A percentile compares a stretch with the other conserved stretches of the same genome.
These are phyloP conservation scores for Zygosaccharomyces pseudobailii DNA, from an alignment of 1,139 yeast species.

Conservation along the genomic window DNA sequence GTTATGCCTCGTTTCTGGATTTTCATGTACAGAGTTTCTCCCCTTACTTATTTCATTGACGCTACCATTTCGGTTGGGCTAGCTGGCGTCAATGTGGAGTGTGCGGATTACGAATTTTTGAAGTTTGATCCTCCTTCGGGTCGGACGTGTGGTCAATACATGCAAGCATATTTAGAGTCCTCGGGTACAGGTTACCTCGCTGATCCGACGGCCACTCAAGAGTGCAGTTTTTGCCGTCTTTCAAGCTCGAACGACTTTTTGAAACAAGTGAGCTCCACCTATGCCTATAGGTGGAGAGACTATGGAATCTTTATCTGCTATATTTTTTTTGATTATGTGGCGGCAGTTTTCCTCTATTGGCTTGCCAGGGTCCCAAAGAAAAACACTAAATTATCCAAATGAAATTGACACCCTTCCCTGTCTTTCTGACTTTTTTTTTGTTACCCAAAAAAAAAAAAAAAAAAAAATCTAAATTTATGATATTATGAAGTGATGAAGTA, in stretches of 20 bases:
- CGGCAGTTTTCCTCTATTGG: slow-evolving; percentile 60
- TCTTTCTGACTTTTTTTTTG: not conserved
- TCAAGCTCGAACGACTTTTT: slow-evolving; percentile 50
- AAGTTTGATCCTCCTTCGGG: slow-evolving; percentile 45
- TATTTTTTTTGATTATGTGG: slow-evolving; percentile 46
- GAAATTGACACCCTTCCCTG: slow-evolving; percentile 9
- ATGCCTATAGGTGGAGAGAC: slow-evolving; percentile 61
- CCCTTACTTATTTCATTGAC: slow-evolving; percentile 55
- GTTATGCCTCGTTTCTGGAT: slow-evolving; percentile 58
- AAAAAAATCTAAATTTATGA: not conserved
- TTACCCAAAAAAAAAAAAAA: no score
- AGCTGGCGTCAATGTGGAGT: slow-evolving; percentile 46
- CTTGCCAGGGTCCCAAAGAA: slow-evolving; percentile 68
- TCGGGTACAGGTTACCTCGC: slow-evolving; percentile 55
- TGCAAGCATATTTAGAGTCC: slow-evolving; percentile 41
- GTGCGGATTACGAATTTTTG: slow-evolving; percentile 46
- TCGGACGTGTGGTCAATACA: slow-evolving; percentile 50
- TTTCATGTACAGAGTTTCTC: slow-evolving; percentile 60
- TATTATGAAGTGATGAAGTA: not conserved
- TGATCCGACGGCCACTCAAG: slow-evolving; percentile 41
- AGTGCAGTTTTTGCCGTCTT: slow-evolving; percentile 51
- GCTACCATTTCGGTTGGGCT: slow-evolving; percentile 50
- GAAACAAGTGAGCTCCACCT: slow-evolving; percentile 39
- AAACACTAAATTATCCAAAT: slow-evolving; percentile 21
- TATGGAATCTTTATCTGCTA: slow-evolving; percentile 49